Percentiles rank a stretch among this genome's conserved stretches.
Conservation (phyloP, 768 basidiomycete genomes). For the Auriscalpium orientale region DNA sequence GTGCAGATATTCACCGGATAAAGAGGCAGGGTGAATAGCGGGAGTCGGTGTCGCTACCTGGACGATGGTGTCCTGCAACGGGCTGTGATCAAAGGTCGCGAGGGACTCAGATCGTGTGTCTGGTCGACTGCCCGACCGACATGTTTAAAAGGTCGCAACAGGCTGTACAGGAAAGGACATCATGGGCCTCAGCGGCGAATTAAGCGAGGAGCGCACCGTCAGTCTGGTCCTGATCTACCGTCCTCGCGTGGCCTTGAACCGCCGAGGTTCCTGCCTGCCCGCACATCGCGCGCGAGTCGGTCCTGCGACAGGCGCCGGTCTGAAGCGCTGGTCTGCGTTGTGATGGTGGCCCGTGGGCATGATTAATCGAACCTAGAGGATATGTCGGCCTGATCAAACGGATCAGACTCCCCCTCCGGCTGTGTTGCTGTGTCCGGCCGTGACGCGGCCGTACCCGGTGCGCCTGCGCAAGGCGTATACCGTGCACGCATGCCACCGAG, state of each 20-base stretch:
- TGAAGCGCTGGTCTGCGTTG: too few species aligned
- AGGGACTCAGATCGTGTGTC: slow-evolving; percentile 23
- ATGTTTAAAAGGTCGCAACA: slow-evolving; percentile 19
- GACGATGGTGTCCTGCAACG: slow-evolving; percentile 18
- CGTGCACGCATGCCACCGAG: too few species aligned
- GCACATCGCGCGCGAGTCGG: too few species aligned
- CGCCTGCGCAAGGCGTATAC: too few species aligned
- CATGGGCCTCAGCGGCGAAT: slow-evolving; percentile 9
- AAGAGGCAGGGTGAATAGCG: slow-evolving; percentile 9
- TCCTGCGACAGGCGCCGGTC: too few species aligned
- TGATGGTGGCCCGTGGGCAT: too few species aligned
- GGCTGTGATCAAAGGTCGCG: slow-evolving; percentile 27
- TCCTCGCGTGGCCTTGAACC: slow-evolving; percentile 8
- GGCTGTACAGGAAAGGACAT: slow-evolving; percentile 18
- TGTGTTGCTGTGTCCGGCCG: too few species aligned
- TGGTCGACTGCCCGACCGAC: slow-evolving; percentile 11
- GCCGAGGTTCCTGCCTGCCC: background rate
- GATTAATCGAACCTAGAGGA: too few species aligned
- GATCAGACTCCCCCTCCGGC: too few species aligned
- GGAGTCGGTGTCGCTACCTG: slow-evolving; percentile 18
- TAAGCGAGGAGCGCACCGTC: slow-evolving; percentile 18
- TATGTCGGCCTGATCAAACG: too few species aligned
- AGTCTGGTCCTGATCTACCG: slow-evolving; percentile 7
- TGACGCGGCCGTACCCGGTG: too few species aligned
- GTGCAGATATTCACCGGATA: slow-evolving; percentile 15